phyloP scores from a whole-genome alignment of 129 eudicot species.

The Smallanthus sonchifolius region DNA sequence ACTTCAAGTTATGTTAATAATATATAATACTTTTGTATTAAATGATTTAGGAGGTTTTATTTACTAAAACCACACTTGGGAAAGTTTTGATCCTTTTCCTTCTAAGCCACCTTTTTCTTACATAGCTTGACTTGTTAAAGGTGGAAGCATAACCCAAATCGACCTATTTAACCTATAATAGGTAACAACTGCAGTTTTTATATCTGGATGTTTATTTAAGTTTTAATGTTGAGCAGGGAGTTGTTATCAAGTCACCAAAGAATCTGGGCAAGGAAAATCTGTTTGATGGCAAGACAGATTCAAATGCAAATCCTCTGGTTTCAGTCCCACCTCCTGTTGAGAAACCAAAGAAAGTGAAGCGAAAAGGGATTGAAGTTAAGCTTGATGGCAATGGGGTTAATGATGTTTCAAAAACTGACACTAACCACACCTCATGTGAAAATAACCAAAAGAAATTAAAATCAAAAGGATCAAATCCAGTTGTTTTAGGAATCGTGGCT shows the following conservation, averaged over 20 bases:
- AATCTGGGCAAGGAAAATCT: slow-evolving; percentile 68
- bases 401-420: not conserved
- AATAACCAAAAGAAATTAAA: slow-evolving; percentile 30
- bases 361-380: slow-evolving; percentile 15
- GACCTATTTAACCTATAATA: not conserved
- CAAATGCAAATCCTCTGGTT: slow-evolving; percentile 25
- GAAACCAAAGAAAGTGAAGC: slow-evolving; percentile 35
- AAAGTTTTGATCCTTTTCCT: not conserved
- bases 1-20: not conserved
- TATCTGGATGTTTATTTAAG: not conserved
- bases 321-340: slow-evolving; percentile 12
- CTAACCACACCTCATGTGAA: slow-evolving; percentile 11
- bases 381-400: slow-evolving; percentile 11
- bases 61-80: not conserved
- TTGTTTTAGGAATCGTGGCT: slow-evolving; percentile 5
- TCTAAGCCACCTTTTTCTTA: not conserved
- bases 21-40: not conserved
- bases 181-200: not conserved
- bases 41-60: not conserved
- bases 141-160: not conserved
- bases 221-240: slow-evolving; percentile 31
- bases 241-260: slow-evolving; percentile 40
- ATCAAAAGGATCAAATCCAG: slow-evolving; percentile 21
- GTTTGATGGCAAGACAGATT: slow-evolving; percentile 42
- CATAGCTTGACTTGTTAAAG: not conserved